These are phyloP conservation scores for Arachis hypogaea DNA, from an alignment of 306 rosid genomes.

Conservation along the genomic window DNA sequence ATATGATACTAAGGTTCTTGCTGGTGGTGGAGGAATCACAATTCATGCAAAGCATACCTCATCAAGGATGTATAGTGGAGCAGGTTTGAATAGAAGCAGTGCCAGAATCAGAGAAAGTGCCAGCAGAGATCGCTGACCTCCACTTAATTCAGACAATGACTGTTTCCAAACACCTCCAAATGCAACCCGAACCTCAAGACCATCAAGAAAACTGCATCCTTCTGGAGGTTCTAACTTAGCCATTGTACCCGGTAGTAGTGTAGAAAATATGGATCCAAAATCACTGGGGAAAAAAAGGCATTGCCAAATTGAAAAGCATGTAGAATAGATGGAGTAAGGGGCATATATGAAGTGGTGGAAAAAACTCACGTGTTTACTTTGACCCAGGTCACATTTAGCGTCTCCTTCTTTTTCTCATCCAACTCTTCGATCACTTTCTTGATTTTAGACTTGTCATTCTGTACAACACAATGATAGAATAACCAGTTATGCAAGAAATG, in stretches of 20 bases:
- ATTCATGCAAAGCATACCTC: conserved; percentile 63
- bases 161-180: conserved; percentile 99
- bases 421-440: conserved; percentile 96
- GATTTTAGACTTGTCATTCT: conserved; percentile 96
- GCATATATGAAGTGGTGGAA: conserved; percentile 13
- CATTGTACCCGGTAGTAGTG: conserved; percentile 90
- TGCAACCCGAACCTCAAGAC: conserved; percentile 97
- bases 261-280: conserved; percentile 96
- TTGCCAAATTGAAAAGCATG: conserved; percentile 19
- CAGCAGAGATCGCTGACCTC: conserved; percentile 97
- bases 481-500: conserved; percentile 41
- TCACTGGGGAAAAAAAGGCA: conserved; percentile 56
- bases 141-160: conserved; percentile 94
- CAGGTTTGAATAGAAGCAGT: conserved; percentile 95
- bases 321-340: conserved; percentile 15
- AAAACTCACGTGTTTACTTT: conserved; percentile 78
- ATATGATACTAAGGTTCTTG: not conserved
- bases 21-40: not conserved
- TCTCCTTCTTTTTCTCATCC: conserved; percentile 98
- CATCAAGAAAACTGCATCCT: conserved; percentile 91
- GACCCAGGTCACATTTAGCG: conserved; percentile 88
- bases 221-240: conserved; percentile 97
- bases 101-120: conserved; percentile 95
- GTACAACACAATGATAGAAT: conserved; percentile 38
- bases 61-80: conserved; percentile 93